Conservation (phyloP, 306 rosid genomes). For the Cicer bijugum region DNA sequence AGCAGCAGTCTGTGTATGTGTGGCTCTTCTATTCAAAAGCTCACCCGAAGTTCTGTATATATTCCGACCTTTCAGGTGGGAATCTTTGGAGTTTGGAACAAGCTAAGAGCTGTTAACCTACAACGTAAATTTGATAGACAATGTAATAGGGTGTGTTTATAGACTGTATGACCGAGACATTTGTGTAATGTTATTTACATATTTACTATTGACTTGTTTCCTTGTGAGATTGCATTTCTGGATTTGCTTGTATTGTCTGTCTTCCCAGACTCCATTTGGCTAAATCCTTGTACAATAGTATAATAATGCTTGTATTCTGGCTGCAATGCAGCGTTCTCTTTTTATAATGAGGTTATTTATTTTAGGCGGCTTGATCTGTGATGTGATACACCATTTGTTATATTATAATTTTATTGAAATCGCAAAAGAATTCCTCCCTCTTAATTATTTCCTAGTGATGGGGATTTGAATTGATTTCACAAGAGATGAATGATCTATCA, state of each 20-base stretch:
- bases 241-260: slow-evolving; percentile 32
- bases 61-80: slow-evolving; percentile 93
- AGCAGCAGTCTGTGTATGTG: slow-evolving; percentile 92
- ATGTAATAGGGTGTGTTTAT: slow-evolving; percentile 39
- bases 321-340: slow-evolving; percentile 13
- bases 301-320: slow-evolving; percentile 16
- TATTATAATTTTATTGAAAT: not conserved
- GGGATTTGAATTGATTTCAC: no score
- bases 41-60: slow-evolving; percentile 79
- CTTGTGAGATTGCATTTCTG: slow-evolving; percentile 26
- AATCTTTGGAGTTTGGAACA: slow-evolving; percentile 69
- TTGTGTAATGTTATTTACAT: slow-evolving; percentile 36
- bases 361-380: not conserved
- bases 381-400: not conserved
- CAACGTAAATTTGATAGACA: slow-evolving; percentile 31
- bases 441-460: not conserved
- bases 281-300: not conserved
- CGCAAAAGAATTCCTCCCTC: not conserved
- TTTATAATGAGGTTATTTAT: not conserved
- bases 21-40: slow-evolving; percentile 88
- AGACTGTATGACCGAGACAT: slow-evolving; percentile 2
- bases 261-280: slow-evolving; percentile 12
- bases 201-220: slow-evolving; percentile 36
- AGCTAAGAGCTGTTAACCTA: slow-evolving; percentile 53
- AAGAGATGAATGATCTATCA: no score